Evolutionary conservation across 371 early-diverging fungal genomes (phyloP).

Genomic region (Apophysomyces sp.): DNA sequence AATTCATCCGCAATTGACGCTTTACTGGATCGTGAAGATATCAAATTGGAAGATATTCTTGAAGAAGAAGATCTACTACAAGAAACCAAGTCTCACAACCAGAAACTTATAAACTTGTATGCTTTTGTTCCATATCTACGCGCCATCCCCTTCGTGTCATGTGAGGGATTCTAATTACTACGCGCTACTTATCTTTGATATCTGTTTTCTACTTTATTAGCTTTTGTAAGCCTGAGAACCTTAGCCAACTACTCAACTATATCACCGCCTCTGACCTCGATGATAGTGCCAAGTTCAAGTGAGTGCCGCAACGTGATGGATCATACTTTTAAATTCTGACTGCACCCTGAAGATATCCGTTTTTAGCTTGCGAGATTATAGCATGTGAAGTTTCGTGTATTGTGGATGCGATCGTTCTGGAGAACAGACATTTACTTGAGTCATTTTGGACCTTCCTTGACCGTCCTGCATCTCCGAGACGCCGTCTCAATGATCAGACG

Average conservation of each 20-base stretch:
- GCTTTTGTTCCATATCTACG: constrained; percentile 15
- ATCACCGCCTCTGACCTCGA: constrained; percentile 32
- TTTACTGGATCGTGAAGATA: constrained; percentile 74
- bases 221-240: constrained; percentile 24
- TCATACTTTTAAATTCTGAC: background rate
- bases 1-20: constrained; percentile 75
- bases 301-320: constrained; percentile 5
- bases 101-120: constrained; percentile 83
- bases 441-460: constrained; percentile 84
- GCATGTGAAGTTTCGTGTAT: constrained; percentile 85
- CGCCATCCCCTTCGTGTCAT: background rate
- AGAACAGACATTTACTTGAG: constrained; percentile 68
- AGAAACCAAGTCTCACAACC: constrained; percentile 82
- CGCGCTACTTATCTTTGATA: constrained; percentile 4
- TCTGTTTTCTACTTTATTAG: constrained; percentile 14
- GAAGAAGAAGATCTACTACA: constrained; percentile 85
- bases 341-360: constrained; percentile 64
- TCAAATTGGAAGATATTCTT: constrained; percentile 74
- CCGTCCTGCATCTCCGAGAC: constrained; percentile 54
- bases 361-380: constrained; percentile 83
- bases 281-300: constrained; percentile 26
- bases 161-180: background rate
- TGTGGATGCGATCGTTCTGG: constrained; percentile 67
- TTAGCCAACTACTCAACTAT: constrained; percentile 60
- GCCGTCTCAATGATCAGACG: constrained; percentile 2